Base-by-base conservation (phyloP, 1,139 yeast species). In the Taphrina sp. region DNA sequence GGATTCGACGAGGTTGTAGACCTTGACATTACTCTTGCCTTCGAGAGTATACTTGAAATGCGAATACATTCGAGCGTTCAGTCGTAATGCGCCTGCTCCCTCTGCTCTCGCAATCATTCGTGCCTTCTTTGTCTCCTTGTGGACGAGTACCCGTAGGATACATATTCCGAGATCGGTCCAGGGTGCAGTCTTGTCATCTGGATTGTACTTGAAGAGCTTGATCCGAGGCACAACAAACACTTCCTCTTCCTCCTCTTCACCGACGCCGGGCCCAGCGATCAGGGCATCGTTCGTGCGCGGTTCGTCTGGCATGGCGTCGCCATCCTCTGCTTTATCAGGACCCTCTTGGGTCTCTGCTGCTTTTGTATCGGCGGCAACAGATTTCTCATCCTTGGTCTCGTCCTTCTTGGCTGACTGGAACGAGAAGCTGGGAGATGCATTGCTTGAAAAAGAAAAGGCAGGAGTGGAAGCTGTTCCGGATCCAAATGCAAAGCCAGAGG, bases 81-180 rank as follows among this genome's bases (percentile, higher is more conserved):
- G 73, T 43, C 92, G 69, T 14, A 89, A 81, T 63, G 92, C 76
- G 49, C 85, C 85, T 39, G 89, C 81, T 39, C 96, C 96, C 59
- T 90, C 97, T 0, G 96, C 86, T 64, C 97, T 81, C 23, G 90
- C 76, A 43, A 92, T 72, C 14, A 87, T 72, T 66, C 98, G 81
- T 1, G 83, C 70, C 67, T 87, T 87, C 1, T 74, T 70, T 3
- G 81, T 78, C 1, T 73, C 76, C 51, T 76, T 76, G 64, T 83
- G 76, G 58, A 77, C 80, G 60, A 90, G 73, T n/a, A 92, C 74
- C 64, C 87, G 85, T 63, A 90, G 73, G 56, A 84, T 89, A 3
- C 98, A 97, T 2, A 89, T 74, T n/a, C 97, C 97, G 63, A 80
- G 60, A 49, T 76, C 76, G 35, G 78, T 75, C 17, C 72, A 73